Base-by-base conservation (phyloP, 2,329 filamentous ascomycete genomes). In the Amphichorda felina region DNA sequence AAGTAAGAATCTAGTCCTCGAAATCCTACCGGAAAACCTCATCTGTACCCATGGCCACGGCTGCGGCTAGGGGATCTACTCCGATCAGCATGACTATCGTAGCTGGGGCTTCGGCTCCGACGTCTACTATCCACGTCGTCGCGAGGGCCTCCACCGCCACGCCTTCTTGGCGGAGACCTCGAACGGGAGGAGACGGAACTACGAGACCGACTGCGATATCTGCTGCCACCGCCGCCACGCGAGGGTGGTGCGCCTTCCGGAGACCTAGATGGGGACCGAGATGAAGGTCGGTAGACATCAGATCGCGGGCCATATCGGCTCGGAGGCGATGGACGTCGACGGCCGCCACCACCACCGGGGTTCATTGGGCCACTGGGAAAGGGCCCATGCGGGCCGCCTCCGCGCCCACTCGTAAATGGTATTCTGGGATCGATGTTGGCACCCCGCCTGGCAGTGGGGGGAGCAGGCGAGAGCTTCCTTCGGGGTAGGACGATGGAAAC, bases 401-500 rank as follows among this genome's bases (percentile, higher is more conserved):
- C 53, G 36, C 54, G 54, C 8, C 48, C 46, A 9, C 46, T 48
- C 7, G 44, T 41, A 33, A 54, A 51, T 14, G 56, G 53, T 27
- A 57, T 42, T 41, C 59, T 47, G 40, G 76, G 64, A 50, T 75
- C 65, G 46, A 76, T 70, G 43, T 72, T 72, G 38, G 68, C 69
- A 39, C 72, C 71, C 34, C 72, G 72, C 34, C 79, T 72, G 35
- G 81, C 75, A 5, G 72, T 72, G 2, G 85, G 85, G 13, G 88
- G 88, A 31, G 82, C 76, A 14, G 76, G 77, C 6, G 84, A 88
- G 50, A 94, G 84, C 47, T 86, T 85, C 49, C 82, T 78, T 34
- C 82, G 75, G 1, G 86, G 86, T 25, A 94, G 67, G 18, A 94
- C 85, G 45, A 95, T 91, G 30, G 84, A 91, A 33, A 95, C 88